Conservation (phyloP, 371 early-diverging fungal species). For the Umbelopsis sp. region DNA sequence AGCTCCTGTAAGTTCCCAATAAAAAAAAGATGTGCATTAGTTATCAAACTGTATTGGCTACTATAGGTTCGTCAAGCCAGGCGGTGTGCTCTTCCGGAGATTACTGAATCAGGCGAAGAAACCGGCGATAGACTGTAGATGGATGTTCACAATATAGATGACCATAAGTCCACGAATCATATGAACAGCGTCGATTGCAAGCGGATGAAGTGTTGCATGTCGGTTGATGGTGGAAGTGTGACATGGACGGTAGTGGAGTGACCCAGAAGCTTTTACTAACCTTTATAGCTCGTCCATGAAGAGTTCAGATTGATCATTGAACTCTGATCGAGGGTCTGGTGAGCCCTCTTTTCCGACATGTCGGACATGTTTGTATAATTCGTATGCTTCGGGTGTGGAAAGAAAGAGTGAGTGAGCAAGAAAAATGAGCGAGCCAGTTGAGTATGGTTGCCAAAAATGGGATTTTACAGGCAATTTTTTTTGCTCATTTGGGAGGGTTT, state of each 20-base stretch:
- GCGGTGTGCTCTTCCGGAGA: constrained; percentile 69
- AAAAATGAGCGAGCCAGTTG: neutral
- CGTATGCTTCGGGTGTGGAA: neutral
- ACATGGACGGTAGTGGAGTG: too few species aligned
- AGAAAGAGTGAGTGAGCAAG: neutral
- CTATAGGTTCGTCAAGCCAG: too few species aligned
- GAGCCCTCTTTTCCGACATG: constrained; percentile 35
- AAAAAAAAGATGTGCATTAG: neutral
- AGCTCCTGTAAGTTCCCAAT: constrained; percentile 64
- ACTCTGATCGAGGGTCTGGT: constrained; percentile 59
- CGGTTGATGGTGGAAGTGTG: too few species aligned
- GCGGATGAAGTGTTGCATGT: too few species aligned
- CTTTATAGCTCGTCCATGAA: constrained; percentile 73
- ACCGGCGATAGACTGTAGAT: constrained; percentile 15
- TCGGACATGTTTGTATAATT: constrained; percentile 24
- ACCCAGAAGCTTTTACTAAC: constrained; percentile 27
- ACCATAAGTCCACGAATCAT: too few species aligned
- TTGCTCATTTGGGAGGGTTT: too few species aligned
- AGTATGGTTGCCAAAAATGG: constrained; percentile 9
- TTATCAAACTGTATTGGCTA: neutral
- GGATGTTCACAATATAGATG: neutral
- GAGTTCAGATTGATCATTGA: constrained; percentile 72
- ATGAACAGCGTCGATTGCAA: too few species aligned
- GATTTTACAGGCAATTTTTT: neutral
- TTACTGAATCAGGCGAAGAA: constrained; percentile 48